Evolutionary conservation across 768 basidiomycete genomes (phyloP).

Genomic region (Astraeus odoratus): DNA sequence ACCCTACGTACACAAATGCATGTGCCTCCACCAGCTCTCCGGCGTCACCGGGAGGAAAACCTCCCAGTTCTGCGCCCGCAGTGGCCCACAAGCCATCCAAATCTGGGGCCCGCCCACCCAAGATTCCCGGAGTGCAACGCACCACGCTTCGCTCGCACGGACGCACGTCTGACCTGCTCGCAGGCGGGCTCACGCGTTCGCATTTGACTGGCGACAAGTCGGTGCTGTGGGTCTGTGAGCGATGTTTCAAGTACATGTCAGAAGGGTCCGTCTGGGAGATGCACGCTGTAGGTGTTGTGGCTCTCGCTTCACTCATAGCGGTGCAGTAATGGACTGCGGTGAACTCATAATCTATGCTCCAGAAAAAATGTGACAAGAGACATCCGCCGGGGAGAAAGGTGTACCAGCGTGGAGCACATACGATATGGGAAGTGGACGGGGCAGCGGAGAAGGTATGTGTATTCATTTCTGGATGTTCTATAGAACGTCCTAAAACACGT

Average conservation of each 20-base stretch:
- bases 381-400: constrained; percentile 87
- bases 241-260: constrained; percentile 96
- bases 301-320: constrained; percentile 6
- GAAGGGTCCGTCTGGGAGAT: constrained; percentile 66
- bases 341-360: background rate
- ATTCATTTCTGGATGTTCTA: background rate
- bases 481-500: background rate
- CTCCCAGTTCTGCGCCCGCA: too few species aligned
- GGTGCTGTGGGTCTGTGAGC: constrained; percentile 78
- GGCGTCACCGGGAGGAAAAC: background rate
- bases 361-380: constrained; percentile 62
- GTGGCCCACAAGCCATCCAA: constrained; percentile 9
- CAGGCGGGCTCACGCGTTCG: constrained; percentile 51
- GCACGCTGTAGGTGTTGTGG: constrained; percentile 44
- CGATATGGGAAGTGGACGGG: constrained; percentile 96
- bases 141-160: constrained; percentile 54
- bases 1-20: constrained; percentile 23
- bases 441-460: constrained; percentile 66
- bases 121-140: constrained; percentile 45
- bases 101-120: constrained; percentile 22
- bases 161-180: constrained; percentile 67
- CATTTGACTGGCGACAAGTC: constrained; percentile 41
- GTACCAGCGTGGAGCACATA: constrained; percentile 82
- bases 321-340: constrained; percentile 5
- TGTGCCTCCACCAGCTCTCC: constrained; percentile 4